A percentile compares a stretch with the other conserved stretches of the same genome.
Conservation (phyloP, 1,139 yeast genomes). For the Suhomyces yuchorum region DNA sequence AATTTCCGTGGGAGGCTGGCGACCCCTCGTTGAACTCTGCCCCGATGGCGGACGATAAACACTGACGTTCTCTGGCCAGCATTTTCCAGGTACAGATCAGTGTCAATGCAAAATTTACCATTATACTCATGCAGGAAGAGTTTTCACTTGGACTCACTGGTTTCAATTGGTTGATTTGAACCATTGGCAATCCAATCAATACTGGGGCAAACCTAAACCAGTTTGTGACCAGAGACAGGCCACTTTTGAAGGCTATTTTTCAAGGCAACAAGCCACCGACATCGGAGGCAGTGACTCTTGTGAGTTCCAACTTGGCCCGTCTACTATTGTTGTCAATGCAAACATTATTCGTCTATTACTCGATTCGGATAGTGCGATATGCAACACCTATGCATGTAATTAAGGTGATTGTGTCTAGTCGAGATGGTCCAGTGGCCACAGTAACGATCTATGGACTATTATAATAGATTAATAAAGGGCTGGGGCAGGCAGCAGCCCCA, state of each 20-base stretch:
- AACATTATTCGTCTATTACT: conserved; percentile 4
- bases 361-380: conserved; percentile 2
- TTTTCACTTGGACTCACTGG: too few relatives aligned
- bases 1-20: not conserved
- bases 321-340: conserved; percentile 6
- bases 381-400: conserved; percentile 9
- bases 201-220: too few relatives aligned
- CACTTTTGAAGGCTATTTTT: too few relatives aligned
- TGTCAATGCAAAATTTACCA: not conserved
- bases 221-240: too few relatives aligned
- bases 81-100: not conserved
- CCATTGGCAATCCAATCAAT: too few relatives aligned
- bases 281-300: not conserved
- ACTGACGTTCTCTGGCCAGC: not conserved
- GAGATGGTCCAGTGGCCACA: not conserved
- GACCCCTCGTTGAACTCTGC: not conserved
- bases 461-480: not conserved
- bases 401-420: not conserved
- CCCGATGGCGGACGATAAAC: not conserved
- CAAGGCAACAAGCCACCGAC: not conserved
- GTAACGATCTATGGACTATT: not conserved
- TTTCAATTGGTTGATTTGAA: too few relatives aligned
- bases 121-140: not conserved
- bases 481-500: not conserved
- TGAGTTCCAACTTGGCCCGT: not conserved